These are phyloP conservation scores for Ceratocystis cacaofunesta DNA, from an alignment of 2,329 filamentous ascomycete genomes.

Conservation along the genomic window DNA sequence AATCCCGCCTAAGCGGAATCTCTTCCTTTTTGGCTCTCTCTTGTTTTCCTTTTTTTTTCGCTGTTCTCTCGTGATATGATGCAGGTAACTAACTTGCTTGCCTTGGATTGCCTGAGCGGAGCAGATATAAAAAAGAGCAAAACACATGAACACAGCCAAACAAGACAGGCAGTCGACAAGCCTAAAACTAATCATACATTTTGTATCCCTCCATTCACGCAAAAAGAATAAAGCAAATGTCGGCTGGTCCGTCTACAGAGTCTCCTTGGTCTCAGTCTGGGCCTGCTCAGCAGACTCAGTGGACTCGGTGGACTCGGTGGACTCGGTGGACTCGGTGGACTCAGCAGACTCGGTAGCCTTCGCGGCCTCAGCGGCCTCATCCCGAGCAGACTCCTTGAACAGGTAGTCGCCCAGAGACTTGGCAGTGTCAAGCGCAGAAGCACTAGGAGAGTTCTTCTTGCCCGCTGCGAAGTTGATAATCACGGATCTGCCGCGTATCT, in stretches of 20 bases:
- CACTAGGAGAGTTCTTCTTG: not conserved
- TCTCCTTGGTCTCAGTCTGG: not conserved
- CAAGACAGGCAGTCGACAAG: not conserved
- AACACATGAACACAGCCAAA: not conserved
- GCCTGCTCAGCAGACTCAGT: not conserved
- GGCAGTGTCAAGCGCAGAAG: not conserved
- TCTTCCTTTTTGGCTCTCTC: not conserved
- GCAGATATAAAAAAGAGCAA: not conserved
- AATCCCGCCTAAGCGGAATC: not conserved
- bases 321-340: too few species aligned
- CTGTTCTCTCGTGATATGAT: not conserved
- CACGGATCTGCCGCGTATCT: constrained; percentile 51
- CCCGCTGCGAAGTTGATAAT: constrained; percentile 45
- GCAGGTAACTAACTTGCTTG: not conserved
- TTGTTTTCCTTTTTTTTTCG: not conserved
- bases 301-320: not conserved
- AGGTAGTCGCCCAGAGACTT: not conserved
- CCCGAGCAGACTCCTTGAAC: not conserved
- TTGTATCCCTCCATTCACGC: not conserved
- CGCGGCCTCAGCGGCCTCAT: not conserved
- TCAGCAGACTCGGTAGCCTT: not conserved
- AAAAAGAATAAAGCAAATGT: not conserved
- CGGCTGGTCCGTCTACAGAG: not conserved
- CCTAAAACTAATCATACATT: constrained; percentile 1
- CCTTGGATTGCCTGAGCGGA: too few species aligned